Conservation (phyloP, 106 monocot genomes). For the Apostasia shenzhenica region DNA sequence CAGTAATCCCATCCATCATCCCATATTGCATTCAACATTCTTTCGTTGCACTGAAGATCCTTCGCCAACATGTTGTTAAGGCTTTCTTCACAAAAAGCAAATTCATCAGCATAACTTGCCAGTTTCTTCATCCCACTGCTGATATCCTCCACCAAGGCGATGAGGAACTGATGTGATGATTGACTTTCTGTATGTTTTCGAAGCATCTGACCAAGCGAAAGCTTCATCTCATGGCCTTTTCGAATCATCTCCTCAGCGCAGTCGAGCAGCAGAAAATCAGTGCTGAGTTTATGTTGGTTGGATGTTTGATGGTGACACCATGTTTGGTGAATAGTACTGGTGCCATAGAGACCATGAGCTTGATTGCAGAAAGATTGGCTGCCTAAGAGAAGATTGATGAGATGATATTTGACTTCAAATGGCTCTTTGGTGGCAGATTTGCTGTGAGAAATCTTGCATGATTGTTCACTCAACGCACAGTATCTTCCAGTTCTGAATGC, state of each 20-base stretch:
- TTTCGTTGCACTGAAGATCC: slow-evolving; percentile 37
- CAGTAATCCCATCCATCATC: slow-evolving; percentile 43
- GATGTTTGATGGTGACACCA: not conserved
- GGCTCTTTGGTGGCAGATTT: not conserved
- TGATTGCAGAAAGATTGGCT: slow-evolving; percentile 19
- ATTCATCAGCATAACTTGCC: slow-evolving; percentile 8
- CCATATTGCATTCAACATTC: slow-evolving; percentile 31
- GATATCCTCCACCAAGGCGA: slow-evolving; percentile 24
- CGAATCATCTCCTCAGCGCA: slow-evolving; percentile 29
- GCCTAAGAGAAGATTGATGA: slow-evolving; percentile 25
- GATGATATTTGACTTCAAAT: slow-evolving; percentile 6
- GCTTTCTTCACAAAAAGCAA: slow-evolving; percentile 10
- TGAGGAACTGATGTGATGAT: slow-evolving; percentile 3
- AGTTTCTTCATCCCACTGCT: slow-evolving; percentile 18
- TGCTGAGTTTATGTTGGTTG: no score
- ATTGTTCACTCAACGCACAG: slow-evolving; percentile 6
- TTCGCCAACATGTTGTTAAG: slow-evolving; percentile 39
- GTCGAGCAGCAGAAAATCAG: slow-evolving; percentile 7
- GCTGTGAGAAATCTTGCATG: not conserved
- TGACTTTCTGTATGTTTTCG: not conserved
- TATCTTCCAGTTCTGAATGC: slow-evolving; percentile 5
- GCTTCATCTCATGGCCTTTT: slow-evolving; percentile 17
- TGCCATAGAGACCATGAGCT: slow-evolving; percentile 12
- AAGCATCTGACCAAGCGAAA: slow-evolving; percentile 5
- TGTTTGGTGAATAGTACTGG: not conserved